Conservation (phyloP, 768 basidiomycete species). For the Pleurotus citrinopileatus region DNA sequence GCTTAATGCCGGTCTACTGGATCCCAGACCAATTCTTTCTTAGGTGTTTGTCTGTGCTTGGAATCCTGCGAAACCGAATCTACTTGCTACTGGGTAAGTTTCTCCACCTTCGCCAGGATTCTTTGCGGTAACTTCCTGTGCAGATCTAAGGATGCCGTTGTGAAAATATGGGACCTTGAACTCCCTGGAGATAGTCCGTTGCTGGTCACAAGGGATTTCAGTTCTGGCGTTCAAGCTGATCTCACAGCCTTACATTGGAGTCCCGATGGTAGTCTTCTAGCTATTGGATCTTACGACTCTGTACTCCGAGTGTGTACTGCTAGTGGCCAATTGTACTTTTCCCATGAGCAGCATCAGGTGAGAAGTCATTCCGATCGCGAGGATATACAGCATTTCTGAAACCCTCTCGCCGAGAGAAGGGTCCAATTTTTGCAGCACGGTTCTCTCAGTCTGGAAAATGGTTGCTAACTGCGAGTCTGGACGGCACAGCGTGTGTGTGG, state of each 20-base stretch:
- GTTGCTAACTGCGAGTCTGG: slow-evolving; percentile 75
- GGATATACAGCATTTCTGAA: neutral
- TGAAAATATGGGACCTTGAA: slow-evolving; percentile 66
- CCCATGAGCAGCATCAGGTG: slow-evolving; percentile 65
- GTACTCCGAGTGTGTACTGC: slow-evolving; percentile 65
- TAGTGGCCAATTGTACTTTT: slow-evolving; percentile 61
- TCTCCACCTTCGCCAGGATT: slow-evolving; percentile 11
- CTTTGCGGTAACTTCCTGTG: slow-evolving; percentile 3
- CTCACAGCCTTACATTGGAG: slow-evolving; percentile 81
- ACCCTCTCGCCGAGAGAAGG: slow-evolving; percentile 45
- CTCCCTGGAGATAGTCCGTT: slow-evolving; percentile 26
- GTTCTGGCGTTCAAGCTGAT: slow-evolving; percentile 50
- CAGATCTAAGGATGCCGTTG: slow-evolving; percentile 75
- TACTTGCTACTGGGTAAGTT: slow-evolving; percentile 73
- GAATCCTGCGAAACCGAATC: slow-evolving; percentile 58
- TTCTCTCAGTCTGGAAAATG: slow-evolving; percentile 75
- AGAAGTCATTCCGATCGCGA: slow-evolving; percentile 17
- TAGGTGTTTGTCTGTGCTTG: slow-evolving; percentile 83
- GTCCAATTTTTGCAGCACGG: slow-evolving; percentile 74
- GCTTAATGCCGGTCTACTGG: neutral
- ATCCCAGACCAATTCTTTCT: neutral
- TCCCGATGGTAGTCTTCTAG: slow-evolving; percentile 66
- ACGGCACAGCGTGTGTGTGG: slow-evolving; percentile 79
- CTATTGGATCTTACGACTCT: slow-evolving; percentile 76
- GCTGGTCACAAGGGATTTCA: slow-evolving; percentile 33